These are phyloP conservation scores for Asparagopsis taxiformis DNA, from an alignment of 31 red algal species.

Conservation along the genomic window DNA sequence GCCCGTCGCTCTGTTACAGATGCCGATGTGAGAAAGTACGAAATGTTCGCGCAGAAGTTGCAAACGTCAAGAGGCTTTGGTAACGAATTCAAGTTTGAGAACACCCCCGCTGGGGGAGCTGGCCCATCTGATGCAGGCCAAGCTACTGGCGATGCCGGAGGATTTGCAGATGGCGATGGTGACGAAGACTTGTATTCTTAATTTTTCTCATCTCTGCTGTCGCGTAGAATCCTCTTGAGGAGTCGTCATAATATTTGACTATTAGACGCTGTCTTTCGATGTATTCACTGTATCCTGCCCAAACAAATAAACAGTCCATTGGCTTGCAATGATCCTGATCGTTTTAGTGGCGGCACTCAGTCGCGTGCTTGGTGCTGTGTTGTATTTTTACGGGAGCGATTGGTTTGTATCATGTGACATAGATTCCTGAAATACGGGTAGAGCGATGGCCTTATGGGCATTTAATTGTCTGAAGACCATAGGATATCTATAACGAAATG, in stretches of 20 bases:
- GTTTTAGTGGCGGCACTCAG: too few relatives aligned
- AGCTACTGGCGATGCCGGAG: constrained; percentile 47
- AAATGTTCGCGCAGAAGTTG: constrained; percentile 97
- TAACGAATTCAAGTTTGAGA: constrained; percentile 98
- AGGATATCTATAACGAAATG: too few relatives aligned
- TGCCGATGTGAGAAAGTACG: constrained; percentile 97
- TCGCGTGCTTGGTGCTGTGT: too few relatives aligned
- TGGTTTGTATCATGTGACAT: too few relatives aligned
- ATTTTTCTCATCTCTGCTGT: constrained; percentile 9
- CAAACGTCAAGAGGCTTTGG: constrained; percentile 98
- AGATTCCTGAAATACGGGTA: too few relatives aligned
- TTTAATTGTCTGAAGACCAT: too few relatives aligned
- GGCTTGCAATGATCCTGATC: too few relatives aligned
- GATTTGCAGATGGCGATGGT: constrained; percentile 63
- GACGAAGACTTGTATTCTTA: constrained; percentile 92
- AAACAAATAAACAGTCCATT: background rate
- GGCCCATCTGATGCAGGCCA: constrained; percentile 55
- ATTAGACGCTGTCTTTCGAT: background rate
- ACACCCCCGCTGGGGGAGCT: constrained; percentile 23
- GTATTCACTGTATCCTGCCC: background rate
- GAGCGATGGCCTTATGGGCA: too few relatives aligned
- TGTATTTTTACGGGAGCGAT: too few relatives aligned
- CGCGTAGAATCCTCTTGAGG: background rate
- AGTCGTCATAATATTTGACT: background rate
- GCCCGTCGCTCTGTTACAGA: constrained; percentile 96